These are phyloP conservation scores for Vaccinium macrocarpon DNA, from an alignment of 148 eudicot genomes.

Conservation along the genomic window DNA sequence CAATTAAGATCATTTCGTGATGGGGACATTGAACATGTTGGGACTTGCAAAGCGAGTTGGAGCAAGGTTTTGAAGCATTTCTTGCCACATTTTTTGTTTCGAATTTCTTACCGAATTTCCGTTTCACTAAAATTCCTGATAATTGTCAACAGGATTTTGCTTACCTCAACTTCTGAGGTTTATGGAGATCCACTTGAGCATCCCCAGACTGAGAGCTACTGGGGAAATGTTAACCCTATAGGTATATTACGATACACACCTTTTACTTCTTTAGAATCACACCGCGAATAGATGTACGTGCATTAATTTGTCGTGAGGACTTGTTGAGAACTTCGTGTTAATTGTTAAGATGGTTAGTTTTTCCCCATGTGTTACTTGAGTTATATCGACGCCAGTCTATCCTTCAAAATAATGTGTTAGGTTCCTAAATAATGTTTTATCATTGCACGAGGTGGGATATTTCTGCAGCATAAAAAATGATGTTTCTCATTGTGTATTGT, in stretches of 20 bases:
- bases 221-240: slow-evolving; percentile 99
- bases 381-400: background rate
- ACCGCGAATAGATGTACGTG: background rate
- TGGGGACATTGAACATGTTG: slow-evolving; percentile 96
- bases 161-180: slow-evolving; percentile 94
- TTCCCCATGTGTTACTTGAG: background rate
- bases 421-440: background rate
- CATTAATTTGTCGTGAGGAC: background rate
- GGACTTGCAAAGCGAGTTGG: slow-evolving; percentile 99
- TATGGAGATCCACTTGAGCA: slow-evolving; percentile 97
- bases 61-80: slow-evolving; percentile 57
- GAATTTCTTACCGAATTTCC: background rate
- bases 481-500: slow-evolving; percentile 10
- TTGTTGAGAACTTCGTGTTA: background rate
- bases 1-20: slow-evolving; percentile 96
- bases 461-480: background rate
- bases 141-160: slow-evolving; percentile 61
- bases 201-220: slow-evolving; percentile 88
- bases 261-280: background rate
- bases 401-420: background rate
- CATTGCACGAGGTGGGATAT: no score
- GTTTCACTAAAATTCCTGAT: background rate
- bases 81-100: background rate
- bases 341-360: background rate
- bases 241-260: slow-evolving; percentile 34